Percentiles rank a stretch among this genome's conserved stretches.
phyloP scores from a whole-genome alignment of 2,329 filamentous ascomycete species.

The Colletotrichum agaves region DNA sequence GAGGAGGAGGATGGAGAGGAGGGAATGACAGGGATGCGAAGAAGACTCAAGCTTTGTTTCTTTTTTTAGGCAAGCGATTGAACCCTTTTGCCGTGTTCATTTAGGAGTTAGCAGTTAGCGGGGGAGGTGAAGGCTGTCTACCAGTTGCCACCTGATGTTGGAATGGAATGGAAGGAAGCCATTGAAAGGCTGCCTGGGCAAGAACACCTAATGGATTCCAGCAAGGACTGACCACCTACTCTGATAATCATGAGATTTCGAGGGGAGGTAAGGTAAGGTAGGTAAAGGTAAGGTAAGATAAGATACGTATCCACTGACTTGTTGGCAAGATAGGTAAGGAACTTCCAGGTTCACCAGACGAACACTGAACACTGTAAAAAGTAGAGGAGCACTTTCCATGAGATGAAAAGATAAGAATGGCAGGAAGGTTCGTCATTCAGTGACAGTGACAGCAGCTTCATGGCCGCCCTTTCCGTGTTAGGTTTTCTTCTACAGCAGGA shows the following conservation, averaged over 20 bases:
- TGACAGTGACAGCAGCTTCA: neutral
- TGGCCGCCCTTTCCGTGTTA: neutral
- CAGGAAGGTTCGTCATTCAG: neutral
- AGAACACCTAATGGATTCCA: too few species aligned
- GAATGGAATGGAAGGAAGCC: neutral
- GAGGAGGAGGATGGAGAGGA: neutral
- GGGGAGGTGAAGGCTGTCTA: neutral
- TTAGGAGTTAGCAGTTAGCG: slow-evolving; percentile 5
- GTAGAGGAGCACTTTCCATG: too few species aligned
- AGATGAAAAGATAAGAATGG: neutral
- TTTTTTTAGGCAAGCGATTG: slow-evolving; percentile 20
- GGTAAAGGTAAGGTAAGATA: too few species aligned
- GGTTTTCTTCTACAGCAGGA: neutral
- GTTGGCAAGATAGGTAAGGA: too few species aligned
- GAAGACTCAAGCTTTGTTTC: slow-evolving; percentile 23
- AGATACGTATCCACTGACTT: neutral
- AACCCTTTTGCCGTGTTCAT: neutral
- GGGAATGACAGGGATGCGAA: slow-evolving; percentile 4
- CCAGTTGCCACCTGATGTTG: neutral
- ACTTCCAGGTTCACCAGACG: too few species aligned
- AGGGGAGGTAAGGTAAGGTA: too few species aligned
- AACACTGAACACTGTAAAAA: too few species aligned
- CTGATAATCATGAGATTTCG: neutral
- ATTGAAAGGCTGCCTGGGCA: neutral
- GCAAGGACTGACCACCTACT: neutral